phyloP scores from a whole-genome alignment of 257 asterid genomes.

The Solanum ossicruentum region DNA sequence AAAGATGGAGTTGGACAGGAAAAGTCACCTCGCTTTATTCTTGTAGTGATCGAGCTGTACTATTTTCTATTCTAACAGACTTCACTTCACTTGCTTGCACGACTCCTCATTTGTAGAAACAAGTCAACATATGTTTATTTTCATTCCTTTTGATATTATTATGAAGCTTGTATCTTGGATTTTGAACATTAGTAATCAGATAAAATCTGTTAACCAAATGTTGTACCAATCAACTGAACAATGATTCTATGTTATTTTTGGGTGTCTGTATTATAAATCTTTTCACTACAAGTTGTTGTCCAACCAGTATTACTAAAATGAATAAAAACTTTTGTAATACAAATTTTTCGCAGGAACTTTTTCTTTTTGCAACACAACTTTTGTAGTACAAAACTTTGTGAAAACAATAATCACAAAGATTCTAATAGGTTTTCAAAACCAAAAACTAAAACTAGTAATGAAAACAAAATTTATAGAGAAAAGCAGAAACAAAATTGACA shows the following conservation, averaged over 20 bases:
- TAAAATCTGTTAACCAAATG: background rate
- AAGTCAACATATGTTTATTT: background rate
- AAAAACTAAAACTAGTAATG: no score
- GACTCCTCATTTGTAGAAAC: background rate
- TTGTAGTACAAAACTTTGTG: no score
- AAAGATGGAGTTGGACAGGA: background rate
- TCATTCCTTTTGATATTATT: background rate
- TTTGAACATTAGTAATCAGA: background rate
- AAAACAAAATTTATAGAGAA: no score
- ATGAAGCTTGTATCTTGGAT: background rate
- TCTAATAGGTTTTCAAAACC: no score
- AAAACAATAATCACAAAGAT: no score
- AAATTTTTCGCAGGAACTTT: fast-evolving
- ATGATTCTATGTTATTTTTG: background rate
- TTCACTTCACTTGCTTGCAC: background rate
- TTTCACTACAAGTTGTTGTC: background rate
- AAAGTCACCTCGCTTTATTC: background rate
- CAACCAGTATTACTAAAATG: no score
- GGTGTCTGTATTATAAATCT: background rate
- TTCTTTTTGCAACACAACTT: no score
- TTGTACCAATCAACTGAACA: background rate
- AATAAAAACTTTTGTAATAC: no score
- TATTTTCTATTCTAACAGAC: background rate
- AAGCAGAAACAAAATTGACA: no score
- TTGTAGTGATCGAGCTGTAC: background rate